Evolutionary conservation across 164 flowering plant species (phyloP).

Genomic region (Kingdonia uniflora): DNA sequence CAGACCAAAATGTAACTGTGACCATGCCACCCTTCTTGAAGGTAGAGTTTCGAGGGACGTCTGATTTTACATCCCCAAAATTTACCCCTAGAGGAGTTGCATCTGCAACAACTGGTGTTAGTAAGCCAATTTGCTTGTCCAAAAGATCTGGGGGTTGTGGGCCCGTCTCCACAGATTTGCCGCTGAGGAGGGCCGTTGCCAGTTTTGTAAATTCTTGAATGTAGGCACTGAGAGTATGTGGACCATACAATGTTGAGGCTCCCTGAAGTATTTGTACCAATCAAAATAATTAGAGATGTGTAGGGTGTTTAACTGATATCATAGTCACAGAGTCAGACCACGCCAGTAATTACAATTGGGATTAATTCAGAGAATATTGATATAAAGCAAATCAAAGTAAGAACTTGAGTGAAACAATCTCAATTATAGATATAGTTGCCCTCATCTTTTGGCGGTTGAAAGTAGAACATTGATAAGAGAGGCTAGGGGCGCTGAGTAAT

Average conservation of each 20-base stretch:
- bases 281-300: background rate
- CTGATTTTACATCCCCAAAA: conserved; percentile 61
- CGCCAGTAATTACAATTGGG: too few relatives aligned
- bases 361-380: too few relatives aligned
- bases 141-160: conserved; percentile 88
- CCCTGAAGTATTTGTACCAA: conserved; percentile 34
- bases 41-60: conserved; percentile 68
- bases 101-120: conserved; percentile 76
- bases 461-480: too few relatives aligned
- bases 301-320: background rate
- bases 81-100: conserved; percentile 53
- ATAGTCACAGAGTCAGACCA: too few relatives aligned
- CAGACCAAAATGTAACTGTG: conserved; percentile 72
- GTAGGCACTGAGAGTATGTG: conserved; percentile 86
- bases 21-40: conserved; percentile 65
- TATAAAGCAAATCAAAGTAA: too few relatives aligned
- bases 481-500: too few relatives aligned
- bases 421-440: too few relatives aligned
- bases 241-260: conserved; percentile 89
- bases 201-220: conserved; percentile 92
- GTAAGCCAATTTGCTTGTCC: conserved; percentile 66
- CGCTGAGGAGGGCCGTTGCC: conserved; percentile 51
- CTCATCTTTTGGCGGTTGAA: too few relatives aligned
- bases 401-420: too few relatives aligned
- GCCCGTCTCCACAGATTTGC: conserved; percentile 39